A percentile compares a stretch with the other conserved stretches of the same genome.
Conservation (phyloP, 106 monocot genomes). For the Hemerocallis citrina region DNA sequence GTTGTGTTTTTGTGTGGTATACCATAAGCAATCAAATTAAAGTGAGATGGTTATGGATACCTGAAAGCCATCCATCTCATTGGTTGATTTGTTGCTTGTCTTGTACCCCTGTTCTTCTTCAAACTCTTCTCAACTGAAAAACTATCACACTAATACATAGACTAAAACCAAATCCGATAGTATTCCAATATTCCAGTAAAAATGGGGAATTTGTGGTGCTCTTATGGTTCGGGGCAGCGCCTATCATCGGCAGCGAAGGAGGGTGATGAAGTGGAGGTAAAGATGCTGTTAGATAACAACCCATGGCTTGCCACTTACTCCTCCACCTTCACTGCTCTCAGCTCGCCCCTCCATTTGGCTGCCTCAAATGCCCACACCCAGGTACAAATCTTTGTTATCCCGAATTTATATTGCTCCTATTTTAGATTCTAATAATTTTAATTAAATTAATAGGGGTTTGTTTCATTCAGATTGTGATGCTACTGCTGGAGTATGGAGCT, state of each 20-base stretch:
- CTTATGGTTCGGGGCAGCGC: conserved; percentile 60
- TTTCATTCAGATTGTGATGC: conserved; percentile 38
- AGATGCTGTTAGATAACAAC: conserved; percentile 50
- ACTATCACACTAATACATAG: not conserved
- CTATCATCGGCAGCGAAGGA: conserved; percentile 74
- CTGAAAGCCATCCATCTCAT: not conserved
- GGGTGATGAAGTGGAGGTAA: conserved; percentile 60
- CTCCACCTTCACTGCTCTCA: conserved; percentile 64
- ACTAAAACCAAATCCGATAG: not conserved
- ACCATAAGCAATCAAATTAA: no score
- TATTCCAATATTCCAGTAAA: not conserved
- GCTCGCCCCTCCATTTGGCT: conserved; percentile 82
- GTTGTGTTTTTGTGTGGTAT: no score
- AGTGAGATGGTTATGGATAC: not conserved
- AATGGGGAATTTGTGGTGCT: conserved; percentile 83
- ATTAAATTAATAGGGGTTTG: not conserved
- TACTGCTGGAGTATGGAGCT: conserved; percentile 68
- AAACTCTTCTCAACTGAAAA: not conserved
- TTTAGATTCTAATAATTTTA: not conserved
- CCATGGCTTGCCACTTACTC: conserved; percentile 49
- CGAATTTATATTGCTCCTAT: not conserved
- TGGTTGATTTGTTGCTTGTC: not conserved
- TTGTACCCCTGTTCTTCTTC: no score
- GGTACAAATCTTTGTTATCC: conserved; percentile 22
- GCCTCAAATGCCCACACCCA: conserved; percentile 71